Evolutionary conservation across 306 rosid species (phyloP).

Genomic region (Prunus armeniaca): DNA sequence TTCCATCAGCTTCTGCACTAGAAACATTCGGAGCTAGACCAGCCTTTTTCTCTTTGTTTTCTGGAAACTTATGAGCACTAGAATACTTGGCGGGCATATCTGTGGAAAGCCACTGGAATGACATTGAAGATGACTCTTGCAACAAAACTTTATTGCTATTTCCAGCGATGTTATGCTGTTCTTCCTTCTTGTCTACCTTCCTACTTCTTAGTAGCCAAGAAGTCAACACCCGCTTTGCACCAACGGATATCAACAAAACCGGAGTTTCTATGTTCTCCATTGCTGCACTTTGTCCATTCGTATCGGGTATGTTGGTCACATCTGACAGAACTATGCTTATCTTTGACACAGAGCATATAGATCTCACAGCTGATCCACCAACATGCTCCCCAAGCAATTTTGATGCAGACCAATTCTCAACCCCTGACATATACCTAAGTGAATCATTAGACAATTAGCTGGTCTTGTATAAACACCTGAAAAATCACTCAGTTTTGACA

Average conservation of each 20-base stretch:
- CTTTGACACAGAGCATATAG: constrained; percentile 74
- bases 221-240: constrained; percentile 95
- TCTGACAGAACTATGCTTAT: constrained; percentile 49
- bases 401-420: constrained; percentile 70
- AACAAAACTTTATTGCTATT: constrained; percentile 29
- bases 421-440: constrained; percentile 68
- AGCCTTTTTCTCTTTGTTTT: constrained; percentile 26
- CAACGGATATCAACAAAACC: constrained; percentile 75
- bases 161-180: constrained; percentile 33
- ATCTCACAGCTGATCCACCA: constrained; percentile 97
- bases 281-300: constrained; percentile 21
- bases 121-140: constrained; percentile 50
- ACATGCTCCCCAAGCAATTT: constrained; percentile 97
- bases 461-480: not conserved
- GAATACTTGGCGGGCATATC: constrained; percentile 83
- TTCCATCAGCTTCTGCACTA: constrained; percentile 28
- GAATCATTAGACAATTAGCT: constrained; percentile 24
- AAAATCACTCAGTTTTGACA: not conserved
- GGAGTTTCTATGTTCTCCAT: constrained; percentile 49
- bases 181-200: constrained; percentile 37
- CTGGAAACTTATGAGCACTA: constrained; percentile 32
- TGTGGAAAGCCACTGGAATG: constrained; percentile 97
- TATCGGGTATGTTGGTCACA: constrained; percentile 18
- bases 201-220: constrained; percentile 75
- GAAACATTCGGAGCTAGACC: constrained; percentile 35